Evolutionary conservation across 1,284 basidiomycete species (phyloP), one percentile per base, ranked within the genome.

Genomic region (Fistulinella staudtii): DNA sequence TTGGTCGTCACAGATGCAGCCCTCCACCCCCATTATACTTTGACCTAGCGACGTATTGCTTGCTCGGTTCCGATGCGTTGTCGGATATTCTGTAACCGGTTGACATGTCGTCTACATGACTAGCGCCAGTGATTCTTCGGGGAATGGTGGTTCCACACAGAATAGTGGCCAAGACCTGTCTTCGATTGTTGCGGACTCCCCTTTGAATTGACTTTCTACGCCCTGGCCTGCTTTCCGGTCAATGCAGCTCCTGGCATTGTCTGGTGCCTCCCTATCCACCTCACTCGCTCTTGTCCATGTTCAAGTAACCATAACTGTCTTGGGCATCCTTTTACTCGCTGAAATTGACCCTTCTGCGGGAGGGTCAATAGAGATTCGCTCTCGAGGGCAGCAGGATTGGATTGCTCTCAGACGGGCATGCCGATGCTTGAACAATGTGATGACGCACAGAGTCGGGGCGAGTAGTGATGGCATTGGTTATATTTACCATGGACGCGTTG

Each of bases 291-390:
- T 41, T 3, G 44, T 53, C 56, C 27, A 17, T 38, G 50, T 47
- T 17, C 35, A 20, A 35, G 40, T 33, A n/a, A n/a, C n/a, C n/a
- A 43, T 39, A 25, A 7, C 14, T 4, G 28, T 49, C 41, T 39
- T 31, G 36, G 22, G 38, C 14, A 23, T 33, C 31, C 35, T 20
- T 43, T 50, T 50, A 47, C 45, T 49, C 5, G 48, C 49, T 63
- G 62, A 51, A 53, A 23, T 65, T 60, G 49, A 18, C 31, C 29
- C 33, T 55, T 14, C 44, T 27, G 15, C 8, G 51, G 60, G 54
- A 43, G 47, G 34, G 37, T 44, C 35, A 60, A 66, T 18, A 63
- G 63, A 66, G 61, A 66, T 58, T 65, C 39, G 55, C 52, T 65
- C 65, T 66, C 63, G 47, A 58, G 43, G 36, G 39, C 58, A 53